Evolutionary conservation across 345 rosid genomes (phyloP).

Genomic region (Lagerstroemia speciosa): DNA sequence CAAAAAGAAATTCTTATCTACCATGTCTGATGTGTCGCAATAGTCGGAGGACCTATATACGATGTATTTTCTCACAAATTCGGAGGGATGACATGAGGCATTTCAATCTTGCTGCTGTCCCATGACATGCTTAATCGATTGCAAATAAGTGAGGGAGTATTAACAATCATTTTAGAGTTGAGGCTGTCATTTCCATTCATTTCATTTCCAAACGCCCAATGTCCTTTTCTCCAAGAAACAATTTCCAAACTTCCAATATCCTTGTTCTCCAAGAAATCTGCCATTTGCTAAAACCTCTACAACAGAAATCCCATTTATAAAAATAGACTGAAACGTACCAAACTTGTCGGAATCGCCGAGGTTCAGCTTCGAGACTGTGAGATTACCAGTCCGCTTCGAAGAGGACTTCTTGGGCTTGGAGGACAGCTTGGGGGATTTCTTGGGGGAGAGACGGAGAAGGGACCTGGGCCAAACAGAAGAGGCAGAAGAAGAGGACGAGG

Average conservation of each 20-base stretch:
- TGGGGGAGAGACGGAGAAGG: slow-evolving; percentile 5
- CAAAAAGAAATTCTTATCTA: background rate
- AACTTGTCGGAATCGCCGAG: slow-evolving; percentile 8
- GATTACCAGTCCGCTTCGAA: background rate
- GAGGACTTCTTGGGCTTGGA: slow-evolving; percentile 2
- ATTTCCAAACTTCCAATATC: background rate
- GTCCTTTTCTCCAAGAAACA: no score
- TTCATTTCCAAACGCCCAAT: background rate
- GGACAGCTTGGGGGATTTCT: background rate
- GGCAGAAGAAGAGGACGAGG: background rate
- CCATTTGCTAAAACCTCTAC: background rate
- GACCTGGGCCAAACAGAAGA: background rate
- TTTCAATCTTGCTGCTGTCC: no score
- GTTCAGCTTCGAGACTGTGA: slow-evolving; percentile 1
- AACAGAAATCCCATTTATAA: background rate
- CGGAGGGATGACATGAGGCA: background rate
- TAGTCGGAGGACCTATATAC: background rate
- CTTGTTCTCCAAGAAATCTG: background rate
- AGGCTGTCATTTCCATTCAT: background rate
- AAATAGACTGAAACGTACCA: slow-evolving; percentile 15
- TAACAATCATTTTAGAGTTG: background rate
- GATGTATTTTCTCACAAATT: background rate
- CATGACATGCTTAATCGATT: no score
- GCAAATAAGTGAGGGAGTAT: no score
- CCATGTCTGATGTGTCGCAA: background rate